These are phyloP conservation scores for Taiwanofungus camphoratus DNA, from an alignment of 1,284 basidiomycete species.

Conservation along the genomic window DNA sequence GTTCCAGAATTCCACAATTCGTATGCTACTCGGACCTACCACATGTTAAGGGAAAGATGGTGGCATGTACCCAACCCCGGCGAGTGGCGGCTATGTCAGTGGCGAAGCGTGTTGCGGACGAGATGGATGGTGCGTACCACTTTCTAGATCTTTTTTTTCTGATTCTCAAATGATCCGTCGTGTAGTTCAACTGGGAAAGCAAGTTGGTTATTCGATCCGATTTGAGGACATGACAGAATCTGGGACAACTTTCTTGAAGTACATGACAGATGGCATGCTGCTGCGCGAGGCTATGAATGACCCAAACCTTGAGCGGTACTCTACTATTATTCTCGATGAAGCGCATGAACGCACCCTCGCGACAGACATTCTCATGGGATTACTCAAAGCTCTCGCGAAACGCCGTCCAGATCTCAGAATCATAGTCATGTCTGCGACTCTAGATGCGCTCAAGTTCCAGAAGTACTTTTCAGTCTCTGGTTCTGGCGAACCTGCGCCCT, in stretches of 20 bases:
- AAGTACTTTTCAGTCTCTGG: conserved; percentile 81
- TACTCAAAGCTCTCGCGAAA: conserved; percentile 74
- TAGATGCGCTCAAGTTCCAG: conserved; percentile 96
- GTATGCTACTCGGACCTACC: conserved; percentile 92
- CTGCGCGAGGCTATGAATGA: conserved; percentile 98
- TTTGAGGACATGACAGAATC: conserved; percentile 97
- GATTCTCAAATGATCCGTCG: conserved; percentile 1
- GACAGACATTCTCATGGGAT: conserved; percentile 98
- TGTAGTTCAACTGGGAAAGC: conserved; percentile 81
- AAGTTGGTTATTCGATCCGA: conserved; percentile 98
- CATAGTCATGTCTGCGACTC: conserved; percentile 97
- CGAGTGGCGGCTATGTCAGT: conserved; percentile 98
- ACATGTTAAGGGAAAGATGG: conserved; percentile 82
- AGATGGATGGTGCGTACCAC: conserved; percentile 81
- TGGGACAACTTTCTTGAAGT: conserved; percentile 90
- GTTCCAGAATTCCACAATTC: conserved; percentile 81
- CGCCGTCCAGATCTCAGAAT: conserved; percentile 90
- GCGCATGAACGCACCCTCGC: conserved; percentile 98
- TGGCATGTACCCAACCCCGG: conserved; percentile 96
- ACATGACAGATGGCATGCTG: conserved; percentile 99
- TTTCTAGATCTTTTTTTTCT: background rate
- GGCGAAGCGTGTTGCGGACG: conserved; percentile 96
- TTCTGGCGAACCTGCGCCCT: conserved; percentile 52
- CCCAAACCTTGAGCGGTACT: conserved; percentile 83
- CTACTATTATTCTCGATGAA: conserved; percentile 97